Evolutionary conservation across 352 stramenopile genomes (phyloP), one percentile per base, ranked within the genome.

Genomic region (Globisporangium cystogenes): DNA sequence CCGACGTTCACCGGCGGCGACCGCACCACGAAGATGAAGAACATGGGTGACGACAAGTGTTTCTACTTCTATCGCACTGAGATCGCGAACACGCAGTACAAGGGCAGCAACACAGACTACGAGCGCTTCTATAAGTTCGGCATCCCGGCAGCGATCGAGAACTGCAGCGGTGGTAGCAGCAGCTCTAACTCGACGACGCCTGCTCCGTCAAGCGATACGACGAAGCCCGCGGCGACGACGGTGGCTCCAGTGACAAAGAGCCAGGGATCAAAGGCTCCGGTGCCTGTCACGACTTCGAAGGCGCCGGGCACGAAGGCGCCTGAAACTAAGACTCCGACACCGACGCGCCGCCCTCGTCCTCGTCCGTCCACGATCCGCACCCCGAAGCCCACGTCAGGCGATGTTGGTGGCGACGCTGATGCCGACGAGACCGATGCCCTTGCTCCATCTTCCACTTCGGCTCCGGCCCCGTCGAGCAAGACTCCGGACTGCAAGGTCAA

Each of bases 51-150:
- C 26, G 51, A 72, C 44, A 40, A 79, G 64, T 86, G 74, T 35
- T 86, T 75, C 47, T 86, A 86, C 70, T 86, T 77, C 55, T 55
- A 79, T 55, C 66, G 64, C 0, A 78, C 74, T 40, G 73, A 72
- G 27, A 53, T 85, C 7, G 58, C 60, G 24, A 63, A 64, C 15
- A 55, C 61, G 29, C 56, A 65, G 23, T 66, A 72, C 60, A 72
- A 76, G 31, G 68, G 69, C 7, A 58, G 65, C n/a, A 47, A 79
- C 5, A 24, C 16, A 4, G 46, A 59, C 1, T 73, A 69, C 52
- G 48, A 71, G 48, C 48, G 68, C 27, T 53, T 68, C 50, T 86
- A 86, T 52, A 54, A 72, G 37, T 86, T 74, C 51, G 74, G 74
- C 14, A 53, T 79, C 16, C 74, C 72, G 7, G 69, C 65, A 8